phyloP scores from a whole-genome alignment of 176 grass and related monocot genomes.

The Panicum miliaceum region DNA sequence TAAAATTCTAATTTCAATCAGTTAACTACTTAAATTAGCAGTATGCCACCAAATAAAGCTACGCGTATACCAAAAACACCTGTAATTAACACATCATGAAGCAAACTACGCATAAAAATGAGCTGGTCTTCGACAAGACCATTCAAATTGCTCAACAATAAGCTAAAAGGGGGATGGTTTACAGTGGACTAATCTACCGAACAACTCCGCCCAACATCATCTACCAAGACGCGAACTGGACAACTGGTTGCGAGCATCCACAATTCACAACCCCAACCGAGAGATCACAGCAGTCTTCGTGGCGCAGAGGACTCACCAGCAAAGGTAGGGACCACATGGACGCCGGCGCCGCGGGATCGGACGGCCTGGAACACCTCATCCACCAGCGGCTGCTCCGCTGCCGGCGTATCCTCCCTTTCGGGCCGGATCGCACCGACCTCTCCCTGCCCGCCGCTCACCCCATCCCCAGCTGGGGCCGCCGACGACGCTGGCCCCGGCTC shows the following conservation, averaged over 20 bases:
- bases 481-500: conserved; percentile 36
- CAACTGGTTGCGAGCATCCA: not conserved
- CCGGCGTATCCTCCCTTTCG: conserved; percentile 17
- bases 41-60: conserved; percentile 31
- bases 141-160: not conserved
- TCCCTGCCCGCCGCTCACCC: conserved; percentile 32
- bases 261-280: conserved; percentile 26
- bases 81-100: conserved; percentile 21
- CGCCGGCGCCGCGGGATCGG: conserved; percentile 75
- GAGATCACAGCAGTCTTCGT: conserved; percentile 33
- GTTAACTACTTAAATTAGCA: conserved; percentile 36
- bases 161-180: conserved; percentile 5
- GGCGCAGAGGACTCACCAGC: conserved; percentile 61
- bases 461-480: conserved; percentile 33
- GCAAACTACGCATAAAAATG: not conserved
- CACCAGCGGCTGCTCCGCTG: conserved; percentile 41
- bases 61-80: conserved; percentile 8
- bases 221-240: not conserved
- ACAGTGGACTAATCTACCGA: conserved; percentile 38
- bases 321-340: conserved; percentile 91
- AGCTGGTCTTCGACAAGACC: conserved; percentile 12
- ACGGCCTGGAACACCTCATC: conserved; percentile 78
- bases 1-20: conserved; percentile 39
- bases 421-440: conserved; percentile 35
- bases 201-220: conserved; percentile 8